A percentile compares a stretch with the other conserved stretches of the same genome.
Evolutionary conservation across 257 asterid species (phyloP).

Genomic region (Petrea volubilis): DNA sequence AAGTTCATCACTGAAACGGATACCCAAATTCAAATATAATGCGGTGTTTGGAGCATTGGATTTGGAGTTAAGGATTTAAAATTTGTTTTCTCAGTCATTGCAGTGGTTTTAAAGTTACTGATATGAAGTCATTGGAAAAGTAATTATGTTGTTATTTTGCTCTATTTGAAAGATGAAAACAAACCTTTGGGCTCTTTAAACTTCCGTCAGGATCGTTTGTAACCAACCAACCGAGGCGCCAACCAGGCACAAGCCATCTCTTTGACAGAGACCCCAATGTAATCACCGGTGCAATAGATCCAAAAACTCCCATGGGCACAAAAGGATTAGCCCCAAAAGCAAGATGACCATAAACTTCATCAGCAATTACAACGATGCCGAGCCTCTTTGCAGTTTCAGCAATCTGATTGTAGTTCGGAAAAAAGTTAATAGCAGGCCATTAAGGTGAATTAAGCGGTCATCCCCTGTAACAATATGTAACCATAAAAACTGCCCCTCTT

Average conservation of each 20-base stretch:
- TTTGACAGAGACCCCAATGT: conserved; percentile 88
- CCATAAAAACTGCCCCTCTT: no score
- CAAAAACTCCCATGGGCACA: conserved; percentile 86
- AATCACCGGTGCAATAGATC: conserved; percentile 62
- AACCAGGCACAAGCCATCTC: conserved; percentile 95
- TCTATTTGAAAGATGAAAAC: background rate
- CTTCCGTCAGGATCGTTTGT: conserved; percentile 59
- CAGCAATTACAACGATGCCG: conserved; percentile 61
- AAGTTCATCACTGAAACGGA: background rate
- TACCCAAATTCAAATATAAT: background rate
- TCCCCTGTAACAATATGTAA: no score
- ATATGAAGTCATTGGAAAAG: no score
- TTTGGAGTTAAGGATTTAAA: no score
- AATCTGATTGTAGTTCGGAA: conserved; percentile 40
- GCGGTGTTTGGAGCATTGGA: no score
- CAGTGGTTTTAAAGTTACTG: no score
- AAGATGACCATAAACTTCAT: conserved; percentile 93
- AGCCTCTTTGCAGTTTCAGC: conserved; percentile 78
- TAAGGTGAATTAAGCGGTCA: no score
- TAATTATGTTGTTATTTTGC: background rate
- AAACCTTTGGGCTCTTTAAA: conserved; percentile 67
- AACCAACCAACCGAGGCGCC: conserved; percentile 96
- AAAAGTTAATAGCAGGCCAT: background rate
- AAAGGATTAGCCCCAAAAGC: conserved; percentile 73
- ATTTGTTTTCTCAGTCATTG: no score